Conservation (phyloP, 371 early-diverging fungal genomes). For the Apophysomyces sp. region DNA sequence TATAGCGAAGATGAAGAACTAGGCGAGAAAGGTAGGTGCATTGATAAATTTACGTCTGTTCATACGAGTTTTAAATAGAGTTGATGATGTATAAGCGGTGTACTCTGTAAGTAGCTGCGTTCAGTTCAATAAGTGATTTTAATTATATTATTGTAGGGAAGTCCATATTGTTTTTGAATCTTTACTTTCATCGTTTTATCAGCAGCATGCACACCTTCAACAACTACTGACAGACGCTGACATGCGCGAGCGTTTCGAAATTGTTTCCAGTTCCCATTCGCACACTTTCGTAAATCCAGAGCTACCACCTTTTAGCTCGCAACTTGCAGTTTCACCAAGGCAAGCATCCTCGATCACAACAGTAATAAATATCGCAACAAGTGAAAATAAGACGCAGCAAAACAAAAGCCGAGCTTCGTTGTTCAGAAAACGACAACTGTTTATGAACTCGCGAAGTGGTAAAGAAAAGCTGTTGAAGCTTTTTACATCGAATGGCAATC, state of each 20-base stretch:
- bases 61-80: not conserved
- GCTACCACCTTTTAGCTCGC: not conserved
- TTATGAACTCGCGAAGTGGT: not conserved
- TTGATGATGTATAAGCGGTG: conserved; percentile 8
- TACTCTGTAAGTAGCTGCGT: conserved; percentile 11
- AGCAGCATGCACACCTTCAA: conserved; percentile 5
- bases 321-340: not conserved
- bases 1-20: not conserved
- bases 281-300: not conserved
- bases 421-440: not conserved
- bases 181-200: conserved; percentile 17
- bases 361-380: not conserved
- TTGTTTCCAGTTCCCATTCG: not conserved
- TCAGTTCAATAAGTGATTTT: not conserved
- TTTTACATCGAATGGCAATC: not conserved
- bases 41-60: not conserved
- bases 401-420: not conserved
- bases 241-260: not conserved
- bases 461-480: conserved; percentile 3
- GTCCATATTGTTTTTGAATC: conserved; percentile 21
- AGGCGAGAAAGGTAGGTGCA: not conserved
- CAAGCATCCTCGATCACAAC: not conserved
- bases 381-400: not conserved
- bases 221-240: not conserved
- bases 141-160: conserved; percentile 6